A percentile compares a stretch with the other conserved stretches of the same genome.
Evolutionary conservation across 2,329 filamentous ascomycete genomes (phyloP).

Genomic region (Chaetomium olivaceum): DNA sequence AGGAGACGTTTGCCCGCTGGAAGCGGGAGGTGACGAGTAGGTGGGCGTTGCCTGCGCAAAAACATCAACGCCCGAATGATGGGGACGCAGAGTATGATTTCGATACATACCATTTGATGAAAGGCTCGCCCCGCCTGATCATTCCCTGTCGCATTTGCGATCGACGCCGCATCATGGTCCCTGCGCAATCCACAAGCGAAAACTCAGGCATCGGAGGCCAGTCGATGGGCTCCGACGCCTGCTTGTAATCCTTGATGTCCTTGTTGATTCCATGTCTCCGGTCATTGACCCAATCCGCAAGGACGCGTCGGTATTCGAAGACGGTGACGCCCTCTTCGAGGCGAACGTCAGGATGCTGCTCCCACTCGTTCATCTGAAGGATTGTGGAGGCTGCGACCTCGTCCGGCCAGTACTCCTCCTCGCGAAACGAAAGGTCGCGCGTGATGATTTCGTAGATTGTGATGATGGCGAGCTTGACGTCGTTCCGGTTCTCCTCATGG

Average conservation of each 20-base stretch:
- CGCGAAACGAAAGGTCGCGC: slow-evolving; percentile 32
- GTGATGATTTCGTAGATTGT: slow-evolving; percentile 43
- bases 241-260: not conserved
- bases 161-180: not conserved
- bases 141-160: not conserved
- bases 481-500: no score
- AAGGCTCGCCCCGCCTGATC: slow-evolving; percentile 4
- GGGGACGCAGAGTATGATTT: not conserved
- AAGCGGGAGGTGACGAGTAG: not conserved
- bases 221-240: slow-evolving; percentile 16
- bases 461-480: slow-evolving; percentile 34
- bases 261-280: slow-evolving; percentile 7
- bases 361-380: slow-evolving; percentile 32
- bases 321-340: slow-evolving; percentile 39
- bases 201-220: slow-evolving; percentile 15
- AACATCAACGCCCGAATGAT: not conserved
- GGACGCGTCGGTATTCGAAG: slow-evolving; percentile 33
- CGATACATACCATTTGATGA: slow-evolving; percentile 9
- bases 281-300: slow-evolving; percentile 33
- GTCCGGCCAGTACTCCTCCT: slow-evolving; percentile 32
- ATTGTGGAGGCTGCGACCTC: slow-evolving; percentile 19
- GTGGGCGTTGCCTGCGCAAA: not conserved
- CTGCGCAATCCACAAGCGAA: not conserved
- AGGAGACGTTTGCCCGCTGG: slow-evolving; percentile 2
- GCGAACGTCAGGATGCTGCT: slow-evolving; percentile 37